Conservation (phyloP, 306 rosid genomes). For the apple (Malus domestica) region DNA sequence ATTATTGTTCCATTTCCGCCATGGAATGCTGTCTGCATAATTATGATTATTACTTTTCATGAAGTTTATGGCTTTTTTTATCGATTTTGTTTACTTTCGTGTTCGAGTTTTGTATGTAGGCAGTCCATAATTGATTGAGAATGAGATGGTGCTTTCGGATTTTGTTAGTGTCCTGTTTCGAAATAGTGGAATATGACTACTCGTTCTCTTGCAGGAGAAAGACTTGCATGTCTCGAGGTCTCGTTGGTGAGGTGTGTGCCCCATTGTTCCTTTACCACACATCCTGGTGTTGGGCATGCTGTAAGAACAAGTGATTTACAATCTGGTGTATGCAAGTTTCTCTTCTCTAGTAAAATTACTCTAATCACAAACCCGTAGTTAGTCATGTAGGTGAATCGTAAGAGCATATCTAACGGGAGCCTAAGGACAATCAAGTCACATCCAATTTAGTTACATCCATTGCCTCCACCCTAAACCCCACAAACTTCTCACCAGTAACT, state of each 20-base stretch:
- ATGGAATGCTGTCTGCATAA: not conserved
- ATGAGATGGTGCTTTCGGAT: not conserved
- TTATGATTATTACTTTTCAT: too few relatives aligned
- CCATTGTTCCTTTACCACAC: not conserved
- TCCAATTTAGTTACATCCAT: slow-evolving; percentile 78
- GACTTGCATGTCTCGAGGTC: not conserved
- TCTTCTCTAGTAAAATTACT: too few relatives aligned
- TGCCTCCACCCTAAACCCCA: slow-evolving; percentile 41
- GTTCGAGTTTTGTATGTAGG: not conserved
- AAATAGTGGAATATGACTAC: not conserved
- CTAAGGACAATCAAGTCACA: slow-evolving; percentile 42
- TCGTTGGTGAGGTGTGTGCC: not conserved
- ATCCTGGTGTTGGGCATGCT: not conserved
- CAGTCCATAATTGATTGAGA: not conserved
- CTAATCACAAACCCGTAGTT: not conserved
- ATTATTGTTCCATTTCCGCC: not conserved
- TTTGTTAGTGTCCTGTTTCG: not conserved
- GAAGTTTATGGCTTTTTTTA: not conserved
- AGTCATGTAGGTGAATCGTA: not conserved
- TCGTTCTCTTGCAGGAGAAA: not conserved
- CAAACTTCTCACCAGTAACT: slow-evolving; percentile 15
- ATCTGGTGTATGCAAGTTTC: not conserved
- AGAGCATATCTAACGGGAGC: not conserved
- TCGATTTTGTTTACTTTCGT: not conserved
- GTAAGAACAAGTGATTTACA: not conserved